Conservation (phyloP, 768 basidiomycete genomes). For the Trametes coccinea region DNA sequence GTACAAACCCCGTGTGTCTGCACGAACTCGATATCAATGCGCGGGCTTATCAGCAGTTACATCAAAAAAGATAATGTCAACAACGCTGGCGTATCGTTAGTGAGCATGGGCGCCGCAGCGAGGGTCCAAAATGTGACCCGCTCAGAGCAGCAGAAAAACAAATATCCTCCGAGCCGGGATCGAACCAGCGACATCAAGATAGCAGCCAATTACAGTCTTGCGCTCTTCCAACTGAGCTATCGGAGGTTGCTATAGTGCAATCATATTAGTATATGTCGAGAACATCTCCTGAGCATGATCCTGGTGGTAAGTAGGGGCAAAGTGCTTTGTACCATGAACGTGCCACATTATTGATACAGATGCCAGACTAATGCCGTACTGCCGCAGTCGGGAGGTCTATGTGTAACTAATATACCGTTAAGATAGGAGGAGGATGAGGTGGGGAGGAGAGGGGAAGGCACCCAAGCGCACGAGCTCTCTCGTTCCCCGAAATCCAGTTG, state of each 20-base stretch:
- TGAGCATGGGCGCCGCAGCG: too few relatives aligned
- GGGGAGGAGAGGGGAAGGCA: background rate
- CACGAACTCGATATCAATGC: too few relatives aligned
- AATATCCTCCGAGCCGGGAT: slow-evolving; percentile 2
- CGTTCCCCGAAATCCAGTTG: background rate
- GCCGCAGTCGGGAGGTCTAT: slow-evolving; percentile 8
- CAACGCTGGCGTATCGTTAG: too few relatives aligned
- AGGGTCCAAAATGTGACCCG: too few relatives aligned
- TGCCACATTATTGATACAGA: slow-evolving; percentile 22
- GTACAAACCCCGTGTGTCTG: too few relatives aligned
- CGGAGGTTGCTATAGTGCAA: background rate
- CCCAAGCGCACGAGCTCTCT: background rate
- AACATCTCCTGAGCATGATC: too few relatives aligned
- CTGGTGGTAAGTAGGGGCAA: background rate
- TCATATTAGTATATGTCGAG: background rate
- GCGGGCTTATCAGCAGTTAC: too few relatives aligned
- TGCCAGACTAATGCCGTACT: slow-evolving; percentile 18
- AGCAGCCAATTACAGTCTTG: background rate
- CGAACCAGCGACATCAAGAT: slow-evolving; percentile 4
- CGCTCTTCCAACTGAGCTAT: slow-evolving; percentile 9
- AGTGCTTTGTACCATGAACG: slow-evolving; percentile 13
- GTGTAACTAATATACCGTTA: slow-evolving; percentile 18
- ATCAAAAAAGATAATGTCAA: too few relatives aligned
- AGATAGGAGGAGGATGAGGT: background rate
- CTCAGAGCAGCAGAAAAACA: background rate